Conservation (phyloP, 192 early-diverging fungal species). For the Podila verticillata region DNA sequence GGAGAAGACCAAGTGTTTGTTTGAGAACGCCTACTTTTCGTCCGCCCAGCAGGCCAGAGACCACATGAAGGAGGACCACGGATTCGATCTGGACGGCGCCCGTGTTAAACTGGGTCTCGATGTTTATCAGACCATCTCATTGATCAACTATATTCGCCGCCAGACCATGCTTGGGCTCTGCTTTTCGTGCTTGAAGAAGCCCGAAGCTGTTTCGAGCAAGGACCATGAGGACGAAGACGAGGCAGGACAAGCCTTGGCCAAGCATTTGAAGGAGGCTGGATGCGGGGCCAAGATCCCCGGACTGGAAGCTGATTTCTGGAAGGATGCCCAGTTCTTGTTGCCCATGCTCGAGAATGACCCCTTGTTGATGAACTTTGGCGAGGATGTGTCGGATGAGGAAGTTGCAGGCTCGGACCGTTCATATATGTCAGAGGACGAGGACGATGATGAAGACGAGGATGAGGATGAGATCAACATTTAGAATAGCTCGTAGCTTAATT, state of each 20-base stretch:
- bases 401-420: constrained; percentile 39
- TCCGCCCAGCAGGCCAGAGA: constrained; percentile 69
- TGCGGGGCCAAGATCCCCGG: constrained; percentile 64
- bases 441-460: constrained; percentile 40
- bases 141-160: constrained; percentile 89
- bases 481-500: too few species aligned
- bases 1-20: constrained; percentile 81
- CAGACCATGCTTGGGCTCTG: constrained; percentile 70
- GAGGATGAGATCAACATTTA: constrained; percentile 30
- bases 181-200: constrained; percentile 70
- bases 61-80: constrained; percentile 80
- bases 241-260: constrained; percentile 47
- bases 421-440: constrained; percentile 11
- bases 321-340: constrained; percentile 77
- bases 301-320: constrained; percentile 72
- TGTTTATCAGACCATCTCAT: constrained; percentile 84
- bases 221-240: constrained; percentile 1
- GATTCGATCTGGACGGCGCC: constrained; percentile 78
- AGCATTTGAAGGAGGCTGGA: constrained; percentile 70
- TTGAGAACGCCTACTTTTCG: constrained; percentile 72
- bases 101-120: constrained; percentile 65
- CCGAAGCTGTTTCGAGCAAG: constrained; percentile 51
- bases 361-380: constrained; percentile 78
- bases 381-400: constrained; percentile 72
- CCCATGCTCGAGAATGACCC: constrained; percentile 91